These are phyloP conservation scores for Chalaropsis thielavioides DNA, from an alignment of 2,329 filamentous ascomycete species.

Conservation along the genomic window DNA sequence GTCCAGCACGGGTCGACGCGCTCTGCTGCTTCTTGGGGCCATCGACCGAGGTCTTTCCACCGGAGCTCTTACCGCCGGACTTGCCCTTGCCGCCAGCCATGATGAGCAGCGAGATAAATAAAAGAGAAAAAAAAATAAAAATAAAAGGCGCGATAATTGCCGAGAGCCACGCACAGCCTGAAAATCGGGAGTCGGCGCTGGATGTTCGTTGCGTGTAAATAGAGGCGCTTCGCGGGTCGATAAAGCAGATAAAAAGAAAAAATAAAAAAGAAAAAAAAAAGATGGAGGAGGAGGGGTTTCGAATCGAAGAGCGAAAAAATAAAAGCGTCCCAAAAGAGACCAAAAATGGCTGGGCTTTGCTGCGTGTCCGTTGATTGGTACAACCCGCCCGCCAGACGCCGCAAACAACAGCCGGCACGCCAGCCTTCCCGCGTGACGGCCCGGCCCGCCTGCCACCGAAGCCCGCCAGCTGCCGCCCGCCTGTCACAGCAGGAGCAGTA, in stretches of 20 bases:
- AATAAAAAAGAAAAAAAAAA: constrained; percentile 10
- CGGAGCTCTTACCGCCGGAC: constrained; percentile 75
- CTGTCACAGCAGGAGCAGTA: too few relatives aligned
- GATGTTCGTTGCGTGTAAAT: neutral
- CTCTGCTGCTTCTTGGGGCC: constrained; percentile 79
- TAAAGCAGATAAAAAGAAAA: neutral
- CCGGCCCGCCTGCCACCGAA: too few relatives aligned
- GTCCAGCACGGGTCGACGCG: constrained; percentile 85
- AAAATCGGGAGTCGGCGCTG: neutral
- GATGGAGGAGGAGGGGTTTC: constrained; percentile 6
- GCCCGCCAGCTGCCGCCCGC: too few relatives aligned
- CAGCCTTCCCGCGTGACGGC: too few relatives aligned
- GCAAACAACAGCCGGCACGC: too few relatives aligned
- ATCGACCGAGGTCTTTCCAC: constrained; percentile 56
- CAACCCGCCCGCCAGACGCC: too few relatives aligned
- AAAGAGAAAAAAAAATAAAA: constrained; percentile 10
- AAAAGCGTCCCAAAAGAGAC: constrained; percentile 1
- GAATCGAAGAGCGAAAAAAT: constrained; percentile 2
- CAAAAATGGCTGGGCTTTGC: constrained; percentile 8
- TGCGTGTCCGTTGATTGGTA: neutral
- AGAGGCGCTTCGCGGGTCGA: neutral
- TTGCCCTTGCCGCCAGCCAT: constrained; percentile 88
- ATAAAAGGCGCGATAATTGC: neutral
- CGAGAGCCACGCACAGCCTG: neutral
- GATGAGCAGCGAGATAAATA: constrained; percentile 21